These are phyloP conservation scores for Hibiscus trionum DNA, from an alignment of 345 rosid genomes.

Conservation along the genomic window DNA sequence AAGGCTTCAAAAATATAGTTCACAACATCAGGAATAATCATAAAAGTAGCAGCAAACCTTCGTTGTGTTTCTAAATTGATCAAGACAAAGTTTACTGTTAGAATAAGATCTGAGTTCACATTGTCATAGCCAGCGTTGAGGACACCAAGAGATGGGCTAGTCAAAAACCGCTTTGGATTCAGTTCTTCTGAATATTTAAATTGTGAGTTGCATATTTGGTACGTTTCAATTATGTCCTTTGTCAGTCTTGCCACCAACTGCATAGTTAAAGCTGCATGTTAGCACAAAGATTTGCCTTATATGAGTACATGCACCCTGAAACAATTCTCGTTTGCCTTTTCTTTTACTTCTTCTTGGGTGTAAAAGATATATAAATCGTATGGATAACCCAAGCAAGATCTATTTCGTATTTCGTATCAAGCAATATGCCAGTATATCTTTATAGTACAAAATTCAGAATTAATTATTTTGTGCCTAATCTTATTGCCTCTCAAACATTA, in stretches of 20 bases:
- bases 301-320: background rate
- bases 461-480: background rate
- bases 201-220: constrained; percentile 77
- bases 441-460: background rate
- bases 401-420: background rate
- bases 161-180: constrained; percentile 92
- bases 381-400: background rate
- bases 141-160: constrained; percentile 88
- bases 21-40: constrained; percentile 20
- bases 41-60: constrained; percentile 47
- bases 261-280: constrained; percentile 26
- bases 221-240: constrained; percentile 80
- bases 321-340: background rate
- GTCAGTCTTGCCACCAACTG: constrained; percentile 83
- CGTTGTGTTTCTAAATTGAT: constrained; percentile 63
- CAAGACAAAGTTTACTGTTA: constrained; percentile 65
- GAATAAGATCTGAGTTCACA: constrained; percentile 89
- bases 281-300: constrained; percentile 15
- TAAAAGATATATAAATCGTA: background rate
- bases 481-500: background rate
- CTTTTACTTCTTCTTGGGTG: background rate
- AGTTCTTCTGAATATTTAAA: constrained; percentile 87
- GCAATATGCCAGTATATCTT: background rate
- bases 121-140: constrained; percentile 92
- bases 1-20: background rate